Evolutionary conservation across 768 basidiomycete genomes (phyloP).

Genomic region (Albatrellus ellisii): DNA sequence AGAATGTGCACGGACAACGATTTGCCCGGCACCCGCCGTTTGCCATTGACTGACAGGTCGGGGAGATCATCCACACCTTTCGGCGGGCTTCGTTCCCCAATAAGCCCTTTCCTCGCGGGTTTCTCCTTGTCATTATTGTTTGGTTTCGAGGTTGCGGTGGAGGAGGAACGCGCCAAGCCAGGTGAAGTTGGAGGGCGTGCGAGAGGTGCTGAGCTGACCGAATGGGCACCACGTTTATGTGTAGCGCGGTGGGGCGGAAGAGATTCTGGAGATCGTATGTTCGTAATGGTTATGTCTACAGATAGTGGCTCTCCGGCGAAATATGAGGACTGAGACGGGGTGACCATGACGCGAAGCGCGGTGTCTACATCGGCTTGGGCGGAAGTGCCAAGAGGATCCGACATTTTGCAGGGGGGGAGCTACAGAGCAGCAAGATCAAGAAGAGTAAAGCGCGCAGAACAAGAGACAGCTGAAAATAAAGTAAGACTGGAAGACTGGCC

Average conservation of each 20-base stretch:
- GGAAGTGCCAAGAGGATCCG: conserved; percentile 1
- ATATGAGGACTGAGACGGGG: conserved; percentile 77
- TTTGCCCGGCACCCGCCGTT: conserved; percentile 21
- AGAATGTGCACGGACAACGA: conserved; percentile 57
- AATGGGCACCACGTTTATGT: conserved; percentile 66
- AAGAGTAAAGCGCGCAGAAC: too few species aligned
- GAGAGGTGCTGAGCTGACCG: conserved; percentile 71
- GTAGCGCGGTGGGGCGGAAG: conserved; percentile 26
- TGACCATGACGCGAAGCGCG: conserved; percentile 49
- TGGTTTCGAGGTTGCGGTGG: conserved; percentile 21
- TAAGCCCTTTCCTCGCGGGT: conserved; percentile 33
- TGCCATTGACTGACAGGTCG: conserved; percentile 16
- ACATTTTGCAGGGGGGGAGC: conserved; percentile 4
- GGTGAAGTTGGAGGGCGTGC: conserved; percentile 77
- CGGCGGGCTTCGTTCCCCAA: conserved; percentile 28
- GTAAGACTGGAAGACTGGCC: not conserved
- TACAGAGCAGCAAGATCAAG: not conserved
- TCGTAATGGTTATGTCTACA: conserved; percentile 79
- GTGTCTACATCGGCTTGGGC: conserved; percentile 4
- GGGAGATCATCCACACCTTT: conserved; percentile 8
- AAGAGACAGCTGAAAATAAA: too few species aligned
- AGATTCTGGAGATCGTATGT: conserved; percentile 45
- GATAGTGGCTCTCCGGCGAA: conserved; percentile 87
- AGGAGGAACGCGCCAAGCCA: conserved; percentile 36
- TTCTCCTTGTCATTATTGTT: conserved; percentile 4